Evolutionary conservation across 1,284 basidiomycete genomes (phyloP), one percentile per base, ranked within the genome.

Genomic region (Trametes versicolor): DNA sequence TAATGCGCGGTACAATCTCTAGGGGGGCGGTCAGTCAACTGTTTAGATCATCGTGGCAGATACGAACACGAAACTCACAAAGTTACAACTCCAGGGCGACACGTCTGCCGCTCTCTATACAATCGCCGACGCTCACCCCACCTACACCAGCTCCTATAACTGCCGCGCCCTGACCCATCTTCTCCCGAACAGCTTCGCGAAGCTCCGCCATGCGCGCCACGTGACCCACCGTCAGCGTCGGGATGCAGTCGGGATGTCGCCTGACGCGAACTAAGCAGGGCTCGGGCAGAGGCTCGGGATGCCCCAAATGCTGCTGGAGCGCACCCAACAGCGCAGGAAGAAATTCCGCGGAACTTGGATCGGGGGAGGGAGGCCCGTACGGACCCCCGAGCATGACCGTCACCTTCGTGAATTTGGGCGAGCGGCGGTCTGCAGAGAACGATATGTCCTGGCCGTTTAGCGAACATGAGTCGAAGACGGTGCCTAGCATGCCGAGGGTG

Each of bases 351-450:
- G 74, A 71, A 63, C 70, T 64, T 50, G 71, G 68, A 19, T 68
- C 49, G 32, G 72, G 67, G 3, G 69, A 78, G 4, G 81, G 77
- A 2, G 82, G 74, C 74, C 82, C 82, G 75, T 92, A 87, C 0
- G 94, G 93, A 0, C 96, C 96, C 15, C 97, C 96, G 43, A 96
- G 81, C 95, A 99, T 98, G 57, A 96, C 87, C 0, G 97, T 97
- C 66, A 98, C 76, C 75, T 98, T 98, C 29, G 82, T 86, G 71
- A 85, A 78, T 15, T 59, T 69, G 21, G 69, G 64, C 32, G 23
- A 75, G 29, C 74, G 70, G 13, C 64, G 69, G 27, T 71, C 70
- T 6, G 64, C 51, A 19, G 59, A 52, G 65, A 70, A 69, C 47
- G 75, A 77, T 2, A 76, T 74, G 72, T 96, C 93, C 71, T 96